A percentile compares a stretch with the other conserved stretches of the same genome.
phyloP scores from a whole-genome alignment of 495 filamentous ascomycete species.

The Oidiodendron maius region DNA sequence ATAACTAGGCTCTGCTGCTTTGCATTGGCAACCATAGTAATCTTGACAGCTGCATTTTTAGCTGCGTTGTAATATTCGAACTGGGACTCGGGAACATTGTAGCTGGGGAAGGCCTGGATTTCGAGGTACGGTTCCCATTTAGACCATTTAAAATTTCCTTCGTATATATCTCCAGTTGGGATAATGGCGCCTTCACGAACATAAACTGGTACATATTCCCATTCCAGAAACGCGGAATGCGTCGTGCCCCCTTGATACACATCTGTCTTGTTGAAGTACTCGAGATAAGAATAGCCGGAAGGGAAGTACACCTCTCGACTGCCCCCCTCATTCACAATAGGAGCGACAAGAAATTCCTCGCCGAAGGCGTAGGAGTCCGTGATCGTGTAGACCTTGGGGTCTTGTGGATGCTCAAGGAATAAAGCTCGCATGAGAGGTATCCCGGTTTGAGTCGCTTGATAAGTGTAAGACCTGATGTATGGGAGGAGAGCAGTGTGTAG shows the following conservation, averaged over 20 bases:
- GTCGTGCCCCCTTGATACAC: constrained; percentile 19
- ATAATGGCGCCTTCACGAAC: constrained; percentile 27
- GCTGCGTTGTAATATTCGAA: constrained; percentile 20
- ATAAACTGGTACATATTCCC: constrained; percentile 24
- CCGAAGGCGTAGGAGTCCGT: constrained; percentile 28
- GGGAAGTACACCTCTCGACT: constrained; percentile 26
- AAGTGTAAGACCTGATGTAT: constrained; percentile 25
- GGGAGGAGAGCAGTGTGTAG: constrained; percentile 24
- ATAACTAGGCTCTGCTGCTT: background rate
- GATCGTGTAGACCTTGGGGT: constrained; percentile 15
- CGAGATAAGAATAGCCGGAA: constrained; percentile 14
- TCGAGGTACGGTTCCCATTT: constrained; percentile 24
- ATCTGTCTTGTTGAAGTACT: constrained; percentile 23
- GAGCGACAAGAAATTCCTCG: constrained; percentile 25
- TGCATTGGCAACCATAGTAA: background rate
- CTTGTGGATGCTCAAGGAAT: constrained; percentile 25
- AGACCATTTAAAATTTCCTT: constrained; percentile 27
- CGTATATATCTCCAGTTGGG: constrained; percentile 22
- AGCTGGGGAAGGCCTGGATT: constrained; percentile 26
- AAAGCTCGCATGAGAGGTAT: constrained; percentile 27
- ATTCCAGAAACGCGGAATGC: constrained; percentile 5
- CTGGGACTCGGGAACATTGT: constrained; percentile 8
- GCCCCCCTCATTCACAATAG: constrained; percentile 22
- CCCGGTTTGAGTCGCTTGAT: constrained; percentile 22
- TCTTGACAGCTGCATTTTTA: background rate